These are phyloP conservation scores for Phytopythium aichiense DNA, from an alignment of 352 stramenopile genomes.

Conservation along the genomic window DNA sequence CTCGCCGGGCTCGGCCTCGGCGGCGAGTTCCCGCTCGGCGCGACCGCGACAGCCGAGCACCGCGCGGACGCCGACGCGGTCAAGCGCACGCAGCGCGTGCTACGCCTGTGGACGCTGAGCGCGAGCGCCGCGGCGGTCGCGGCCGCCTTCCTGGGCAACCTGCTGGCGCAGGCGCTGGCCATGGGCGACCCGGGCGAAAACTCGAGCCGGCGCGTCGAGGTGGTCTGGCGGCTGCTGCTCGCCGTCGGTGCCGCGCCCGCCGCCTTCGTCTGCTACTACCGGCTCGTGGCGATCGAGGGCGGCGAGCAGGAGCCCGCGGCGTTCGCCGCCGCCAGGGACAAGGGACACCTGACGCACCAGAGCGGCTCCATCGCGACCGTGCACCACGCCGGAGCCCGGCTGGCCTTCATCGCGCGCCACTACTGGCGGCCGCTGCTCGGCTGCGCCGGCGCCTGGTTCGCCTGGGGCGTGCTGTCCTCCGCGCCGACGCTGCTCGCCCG, in stretches of 20 bases:
- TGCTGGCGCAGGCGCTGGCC: conserved; percentile 45
- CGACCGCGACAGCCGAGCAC: conserved; percentile 3
- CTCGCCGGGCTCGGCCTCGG: not conserved
- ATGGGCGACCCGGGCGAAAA: conserved; percentile 36
- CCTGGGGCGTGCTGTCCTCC: conserved; percentile 86
- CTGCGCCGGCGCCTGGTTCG: conserved; percentile 77
- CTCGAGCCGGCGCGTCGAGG: conserved; percentile 33
- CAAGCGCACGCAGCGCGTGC: not conserved
- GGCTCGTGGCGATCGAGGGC: conserved; percentile 25
- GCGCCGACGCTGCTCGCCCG: conserved; percentile 77
- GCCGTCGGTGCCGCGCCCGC: conserved; percentile 57
- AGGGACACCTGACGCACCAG: not conserved
- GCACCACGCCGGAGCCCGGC: not conserved
- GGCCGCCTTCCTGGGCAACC: conserved; percentile 23
- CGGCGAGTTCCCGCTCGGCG: conserved; percentile 1
- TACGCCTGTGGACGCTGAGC: not conserved
- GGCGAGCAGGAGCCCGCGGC: conserved; percentile 34
- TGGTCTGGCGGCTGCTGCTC: conserved; percentile 66
- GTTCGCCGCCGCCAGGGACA: conserved; percentile 25
- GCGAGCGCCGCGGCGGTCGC: not conserved
- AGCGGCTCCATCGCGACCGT: conserved; percentile 6
- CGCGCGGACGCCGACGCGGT: not conserved
- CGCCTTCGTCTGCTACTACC: conserved; percentile 61
- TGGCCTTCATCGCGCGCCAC: conserved; percentile 45
- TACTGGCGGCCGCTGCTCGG: conserved; percentile 53